Conservation (phyloP, 208 protist genomes). For the Trypanosoma avium region DNA sequence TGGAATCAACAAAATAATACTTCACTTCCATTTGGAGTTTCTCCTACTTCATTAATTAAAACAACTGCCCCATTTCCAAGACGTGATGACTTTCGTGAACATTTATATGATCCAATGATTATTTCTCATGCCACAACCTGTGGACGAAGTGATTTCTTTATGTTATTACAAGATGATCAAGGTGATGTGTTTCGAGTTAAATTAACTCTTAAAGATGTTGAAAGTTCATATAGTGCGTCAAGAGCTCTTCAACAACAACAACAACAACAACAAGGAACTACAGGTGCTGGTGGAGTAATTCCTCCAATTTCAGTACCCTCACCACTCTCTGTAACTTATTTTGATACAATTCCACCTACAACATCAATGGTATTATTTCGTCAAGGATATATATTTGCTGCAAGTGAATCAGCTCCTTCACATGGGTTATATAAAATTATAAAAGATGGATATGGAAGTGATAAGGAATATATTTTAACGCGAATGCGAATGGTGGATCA, state of each 20-base stretch:
- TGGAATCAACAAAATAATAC: constrained; percentile 14
- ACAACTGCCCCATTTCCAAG: constrained; percentile 72
- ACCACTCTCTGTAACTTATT: constrained; percentile 93
- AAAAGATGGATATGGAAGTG: constrained; percentile 69
- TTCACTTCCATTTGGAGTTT: constrained; percentile 5
- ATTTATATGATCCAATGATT: constrained; percentile 90
- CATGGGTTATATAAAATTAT: constrained; percentile 95
- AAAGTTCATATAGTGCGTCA: constrained; percentile 79
- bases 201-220: constrained; percentile 61
- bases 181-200: constrained; percentile 98
- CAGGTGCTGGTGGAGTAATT: constrained; percentile 2
- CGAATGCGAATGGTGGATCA: constrained; percentile 42
- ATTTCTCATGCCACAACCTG: constrained; percentile 74
- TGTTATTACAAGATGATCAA: constrained; percentile 96
- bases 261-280: constrained; percentile 26
- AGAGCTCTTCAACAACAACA: constrained; percentile 49
- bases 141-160: constrained; percentile 91
- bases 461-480: constrained; percentile 72
- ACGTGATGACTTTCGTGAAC: constrained; percentile 71
- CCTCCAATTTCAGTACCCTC: constrained; percentile 42
- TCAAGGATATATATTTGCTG: constrained; percentile 96
- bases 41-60: constrained; percentile 64
- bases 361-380: constrained; percentile 91
- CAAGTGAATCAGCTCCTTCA: constrained; percentile 92
- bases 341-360: constrained; percentile 96